These are phyloP conservation scores for Malania oleifera DNA, from an alignment of 164 flowering plant species.

Conservation along the genomic window DNA sequence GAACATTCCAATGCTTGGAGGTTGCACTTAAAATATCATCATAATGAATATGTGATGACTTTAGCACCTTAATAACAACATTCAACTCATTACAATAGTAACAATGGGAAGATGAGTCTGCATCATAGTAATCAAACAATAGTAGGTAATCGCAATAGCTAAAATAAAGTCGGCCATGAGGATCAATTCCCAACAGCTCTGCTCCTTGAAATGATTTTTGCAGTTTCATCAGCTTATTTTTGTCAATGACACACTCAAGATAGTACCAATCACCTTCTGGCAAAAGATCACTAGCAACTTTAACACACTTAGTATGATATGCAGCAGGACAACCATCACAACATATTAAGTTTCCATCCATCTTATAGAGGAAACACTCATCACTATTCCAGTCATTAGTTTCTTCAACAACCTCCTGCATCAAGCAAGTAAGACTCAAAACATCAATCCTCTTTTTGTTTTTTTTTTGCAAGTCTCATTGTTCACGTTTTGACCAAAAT, in stretches of 20 bases:
- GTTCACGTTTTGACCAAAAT: conserved; percentile 36
- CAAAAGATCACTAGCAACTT: conserved; percentile 59
- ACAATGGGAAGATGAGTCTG: conserved; percentile 36
- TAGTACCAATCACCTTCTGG: conserved; percentile 98
- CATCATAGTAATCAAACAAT: conserved; percentile 60
- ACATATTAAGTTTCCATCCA: conserved; percentile 93
- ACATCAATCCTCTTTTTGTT: conserved; percentile 46
- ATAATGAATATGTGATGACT: conserved; percentile 42
- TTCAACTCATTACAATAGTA: conserved; percentile 62
- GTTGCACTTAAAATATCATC: conserved; percentile 47
- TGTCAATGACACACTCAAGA: conserved; percentile 73
- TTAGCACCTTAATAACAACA: conserved; percentile 50
- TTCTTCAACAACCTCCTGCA: conserved; percentile 44
- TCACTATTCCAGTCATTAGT: conserved; percentile 75
- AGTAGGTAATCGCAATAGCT: conserved; percentile 70
- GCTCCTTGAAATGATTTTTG: conserved; percentile 66
- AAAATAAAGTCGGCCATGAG: conserved; percentile 57
- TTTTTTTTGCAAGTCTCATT: conserved; percentile 33
- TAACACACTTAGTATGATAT: conserved; percentile 87
- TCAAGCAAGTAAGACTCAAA: conserved; percentile 35
- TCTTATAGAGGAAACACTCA: conserved; percentile 93
- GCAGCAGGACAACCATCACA: conserved; percentile 99
- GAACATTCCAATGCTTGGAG: conserved; percentile 46
- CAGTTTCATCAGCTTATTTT: conserved; percentile 40
- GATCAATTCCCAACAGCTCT: conserved; percentile 77